Percentiles rank a stretch among this genome's conserved stretches.
Evolutionary conservation across 805 yeast species (phyloP).

Genomic region (Barnettozyma wickerhamii): DNA sequence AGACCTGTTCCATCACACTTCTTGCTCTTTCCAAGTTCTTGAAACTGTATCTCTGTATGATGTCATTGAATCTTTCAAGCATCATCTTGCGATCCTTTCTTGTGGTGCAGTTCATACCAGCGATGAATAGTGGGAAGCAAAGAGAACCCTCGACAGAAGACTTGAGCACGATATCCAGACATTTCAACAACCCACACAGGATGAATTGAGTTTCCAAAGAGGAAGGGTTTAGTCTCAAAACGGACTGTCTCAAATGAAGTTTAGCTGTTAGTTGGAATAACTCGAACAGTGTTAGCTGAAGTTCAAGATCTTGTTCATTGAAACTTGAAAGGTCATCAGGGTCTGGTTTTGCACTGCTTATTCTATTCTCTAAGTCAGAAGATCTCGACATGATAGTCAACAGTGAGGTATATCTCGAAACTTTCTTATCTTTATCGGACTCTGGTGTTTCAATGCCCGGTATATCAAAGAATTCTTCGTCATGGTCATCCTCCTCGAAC

Average conservation of each 20-base stretch:
- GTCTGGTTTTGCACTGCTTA: constrained; percentile 50
- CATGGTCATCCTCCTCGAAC: constrained; percentile 13
- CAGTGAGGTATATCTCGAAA: constrained; percentile 31
- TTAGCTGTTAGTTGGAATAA: constrained; percentile 66
- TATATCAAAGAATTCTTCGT: constrained; percentile 13
- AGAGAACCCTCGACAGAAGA: constrained; percentile 67
- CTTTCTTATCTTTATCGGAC: constrained; percentile 20
- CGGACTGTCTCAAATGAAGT: constrained; percentile 63
- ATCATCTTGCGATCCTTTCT: constrained; percentile 49
- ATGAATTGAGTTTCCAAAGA: constrained; percentile 60
- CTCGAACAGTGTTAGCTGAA: constrained; percentile 68
- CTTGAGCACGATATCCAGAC: constrained; percentile 58
- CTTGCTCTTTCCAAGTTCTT: constrained; percentile 50
- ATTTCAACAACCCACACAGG: constrained; percentile 46
- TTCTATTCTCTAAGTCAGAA: constrained; percentile 42
- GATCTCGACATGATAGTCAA: constrained; percentile 31
- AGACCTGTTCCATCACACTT: constrained; percentile 35
- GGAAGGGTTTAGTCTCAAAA: constrained; percentile 54
- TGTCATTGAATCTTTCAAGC: constrained; percentile 46
- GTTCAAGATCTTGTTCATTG: constrained; percentile 47
- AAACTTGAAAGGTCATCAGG: constrained; percentile 38
- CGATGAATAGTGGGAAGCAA: constrained; percentile 74
- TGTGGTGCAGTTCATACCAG: constrained; percentile 64
- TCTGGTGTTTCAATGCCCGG: constrained; percentile 25
- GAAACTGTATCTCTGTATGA: constrained; percentile 61